Evolutionary conservation across 1,139 yeast genomes (phyloP).

Genomic region (Kurtzmaniella quercitrusa): DNA sequence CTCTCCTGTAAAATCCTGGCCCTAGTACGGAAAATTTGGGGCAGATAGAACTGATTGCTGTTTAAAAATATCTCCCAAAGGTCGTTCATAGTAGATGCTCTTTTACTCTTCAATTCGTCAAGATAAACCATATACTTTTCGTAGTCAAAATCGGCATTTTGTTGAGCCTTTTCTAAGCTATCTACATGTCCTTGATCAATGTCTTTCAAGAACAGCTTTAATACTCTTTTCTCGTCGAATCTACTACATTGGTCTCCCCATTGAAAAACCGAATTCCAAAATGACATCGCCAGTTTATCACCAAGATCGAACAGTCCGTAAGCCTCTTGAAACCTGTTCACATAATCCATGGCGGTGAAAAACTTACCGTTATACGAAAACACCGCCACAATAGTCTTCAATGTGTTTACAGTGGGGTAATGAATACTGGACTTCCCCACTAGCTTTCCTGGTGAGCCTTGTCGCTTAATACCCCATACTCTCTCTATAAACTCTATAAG

Average conservation of each 20-base stretch:
- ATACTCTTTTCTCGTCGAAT: constrained; percentile 23
- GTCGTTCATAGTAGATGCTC: constrained; percentile 25
- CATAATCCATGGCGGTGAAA: constrained; percentile 28
- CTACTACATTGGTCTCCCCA: constrained; percentile 33
- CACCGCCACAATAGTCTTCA: constrained; percentile 28
- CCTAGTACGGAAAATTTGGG: constrained; percentile 16
- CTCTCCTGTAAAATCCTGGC: constrained; percentile 9
- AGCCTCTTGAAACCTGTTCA: constrained; percentile 32
- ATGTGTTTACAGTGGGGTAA: constrained; percentile 23
- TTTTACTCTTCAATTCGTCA: constrained; percentile 20
- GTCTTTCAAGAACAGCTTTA: constrained; percentile 22
- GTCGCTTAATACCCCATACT: constrained; percentile 28
- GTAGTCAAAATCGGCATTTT: constrained; percentile 36
- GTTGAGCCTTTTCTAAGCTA: constrained; percentile 24
- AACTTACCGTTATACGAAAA: constrained; percentile 29
- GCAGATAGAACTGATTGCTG: constrained; percentile 22
- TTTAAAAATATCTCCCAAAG: constrained; percentile 31
- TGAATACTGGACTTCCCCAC: constrained; percentile 14
- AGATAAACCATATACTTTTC: constrained; percentile 31
- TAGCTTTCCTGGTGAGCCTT: constrained; percentile 16
- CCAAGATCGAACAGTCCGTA: constrained; percentile 21
- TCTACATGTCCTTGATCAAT: constrained; percentile 5
- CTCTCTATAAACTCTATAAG: constrained; percentile 24
- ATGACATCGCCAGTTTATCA: constrained; percentile 16
- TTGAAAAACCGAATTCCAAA: constrained; percentile 36